Base-by-base conservation (phyloP, 2,329 filamentous ascomycete genomes). In the Penicillium sp. region DNA sequence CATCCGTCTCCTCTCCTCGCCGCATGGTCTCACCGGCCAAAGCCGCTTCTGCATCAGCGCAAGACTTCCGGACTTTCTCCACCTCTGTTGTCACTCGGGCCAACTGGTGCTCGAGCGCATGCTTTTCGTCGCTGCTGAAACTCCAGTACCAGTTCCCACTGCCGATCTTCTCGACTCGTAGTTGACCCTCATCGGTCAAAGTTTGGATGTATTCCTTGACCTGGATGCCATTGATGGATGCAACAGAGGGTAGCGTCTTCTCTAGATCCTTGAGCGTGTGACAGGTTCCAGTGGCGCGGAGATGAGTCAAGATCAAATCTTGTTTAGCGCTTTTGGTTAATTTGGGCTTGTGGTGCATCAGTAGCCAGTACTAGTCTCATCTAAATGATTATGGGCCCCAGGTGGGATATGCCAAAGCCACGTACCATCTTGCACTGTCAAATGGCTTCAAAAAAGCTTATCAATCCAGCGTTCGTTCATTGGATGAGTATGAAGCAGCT, bases 61-160 rank as follows among this genome's bases (percentile, higher is more conserved):
- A 66, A 14, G 60, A 61, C 44, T 63, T 67, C 46, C 62, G 62
- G 13, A 64, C 54, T 44, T 65, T 66, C 57, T 69, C 69, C 65
- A 70, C 63, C 47, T 74, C 71, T 43, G 59, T 60, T 44, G 55
- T 53, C 47, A 74, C 53, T 60, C 63, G 61, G 44, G 45, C 62
- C 48, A 70, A 57, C 38, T 64, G 65, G 16, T 59, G 64, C 47
- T 82, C 74, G 54, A 74, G 76, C 18, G 72, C 69, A 46, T 78
- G 80, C 66, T 77, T 80, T 65, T 82, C 82, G 51, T 87, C 84
- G 29, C 79, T 83, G 18, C 73, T 77, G 68, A 88, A 89, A 60
- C 79, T 82, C 86, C 86, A 89, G 73, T 88, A 89, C 86, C 86
- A 89, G 69, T 89, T 89, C 29, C 85, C 85, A 60, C 80, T 86